Conservation (phyloP, 805 yeast species). For the Candida chauliodis region DNA sequence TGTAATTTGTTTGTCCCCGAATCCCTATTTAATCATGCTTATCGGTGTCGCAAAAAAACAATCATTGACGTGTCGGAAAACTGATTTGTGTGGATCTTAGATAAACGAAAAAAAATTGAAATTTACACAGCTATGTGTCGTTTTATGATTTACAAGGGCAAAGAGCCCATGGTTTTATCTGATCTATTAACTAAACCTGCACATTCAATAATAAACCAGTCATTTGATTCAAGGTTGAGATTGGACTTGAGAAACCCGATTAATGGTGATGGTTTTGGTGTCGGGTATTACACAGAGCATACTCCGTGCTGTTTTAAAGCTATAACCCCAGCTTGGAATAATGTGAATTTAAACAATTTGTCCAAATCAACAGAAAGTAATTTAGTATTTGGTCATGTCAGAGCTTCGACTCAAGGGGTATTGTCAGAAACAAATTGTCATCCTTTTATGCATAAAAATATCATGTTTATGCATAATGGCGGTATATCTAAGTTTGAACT, state of each 20-base stretch:
- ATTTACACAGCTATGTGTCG: slow-evolving; percentile 66
- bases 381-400: slow-evolving; percentile 88
- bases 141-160: slow-evolving; percentile 86
- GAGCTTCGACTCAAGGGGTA: slow-evolving; percentile 95
- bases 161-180: slow-evolving; percentile 81
- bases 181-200: slow-evolving; percentile 92
- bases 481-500: slow-evolving; percentile 69
- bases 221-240: slow-evolving; percentile 85
- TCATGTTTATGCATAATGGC: slow-evolving; percentile 98
- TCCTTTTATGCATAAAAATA: slow-evolving; percentile 82
- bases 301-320: slow-evolving; percentile 94
- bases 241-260: slow-evolving; percentile 88
- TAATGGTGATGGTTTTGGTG: slow-evolving; percentile 98
- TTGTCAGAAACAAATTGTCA: slow-evolving; percentile 95
- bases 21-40: neutral
- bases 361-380: slow-evolving; percentile 84
- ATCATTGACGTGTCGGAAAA: neutral
- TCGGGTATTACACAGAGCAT: slow-evolving; percentile 73
- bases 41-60: slow-evolving; percentile 1
- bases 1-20: neutral
- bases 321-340: slow-evolving; percentile 98
- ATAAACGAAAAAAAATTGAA: neutral
- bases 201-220: slow-evolving; percentile 94
- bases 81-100: neutral
- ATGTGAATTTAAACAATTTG: slow-evolving; percentile 78